These are phyloP conservation scores for Ensete glaucum DNA, from an alignment of 176 grass and related monocot genomes.

Conservation along the genomic window DNA sequence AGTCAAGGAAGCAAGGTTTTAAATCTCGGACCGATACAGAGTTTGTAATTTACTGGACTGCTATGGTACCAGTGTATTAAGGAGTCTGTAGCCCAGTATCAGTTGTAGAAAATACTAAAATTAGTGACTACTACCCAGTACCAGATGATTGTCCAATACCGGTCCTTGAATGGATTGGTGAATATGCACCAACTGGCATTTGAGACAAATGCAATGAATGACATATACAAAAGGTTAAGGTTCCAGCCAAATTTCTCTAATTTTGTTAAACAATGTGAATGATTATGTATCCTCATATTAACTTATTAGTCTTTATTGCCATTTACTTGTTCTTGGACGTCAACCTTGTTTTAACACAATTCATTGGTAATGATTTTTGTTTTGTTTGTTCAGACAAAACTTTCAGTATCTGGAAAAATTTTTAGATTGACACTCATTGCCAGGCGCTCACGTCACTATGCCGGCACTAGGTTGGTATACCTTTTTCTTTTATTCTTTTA, in stretches of 20 bases:
- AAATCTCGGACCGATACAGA: too few relatives aligned
- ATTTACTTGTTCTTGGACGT: not conserved
- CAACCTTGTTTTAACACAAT: not conserved
- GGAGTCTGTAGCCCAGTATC: too few relatives aligned
- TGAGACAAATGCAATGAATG: too few relatives aligned
- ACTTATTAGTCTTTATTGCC: not conserved
- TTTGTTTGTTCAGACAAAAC: slow-evolving; percentile 57
- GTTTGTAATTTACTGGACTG: too few relatives aligned
- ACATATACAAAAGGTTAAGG: too few relatives aligned
- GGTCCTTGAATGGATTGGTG: too few relatives aligned
- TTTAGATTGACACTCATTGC: slow-evolving; percentile 74
- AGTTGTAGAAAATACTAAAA: too few relatives aligned
- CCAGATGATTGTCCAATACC: too few relatives aligned
- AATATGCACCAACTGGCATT: too few relatives aligned
- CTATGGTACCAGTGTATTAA: too few relatives aligned
- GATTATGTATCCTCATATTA: not conserved
- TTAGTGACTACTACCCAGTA: too few relatives aligned
- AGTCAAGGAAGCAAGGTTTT: too few relatives aligned
- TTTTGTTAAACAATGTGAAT: not conserved
- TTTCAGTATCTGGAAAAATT: slow-evolving; percentile 61
- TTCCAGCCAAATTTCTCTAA: not conserved
- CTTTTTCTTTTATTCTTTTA: slow-evolving; percentile 8
- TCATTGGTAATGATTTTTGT: slow-evolving; percentile 1
- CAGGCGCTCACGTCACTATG: slow-evolving; percentile 83
- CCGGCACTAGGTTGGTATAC: slow-evolving; percentile 71